Evolutionary conservation across 106 monocot species (phyloP).

Genomic region (Platanthera zijinensis): DNA sequence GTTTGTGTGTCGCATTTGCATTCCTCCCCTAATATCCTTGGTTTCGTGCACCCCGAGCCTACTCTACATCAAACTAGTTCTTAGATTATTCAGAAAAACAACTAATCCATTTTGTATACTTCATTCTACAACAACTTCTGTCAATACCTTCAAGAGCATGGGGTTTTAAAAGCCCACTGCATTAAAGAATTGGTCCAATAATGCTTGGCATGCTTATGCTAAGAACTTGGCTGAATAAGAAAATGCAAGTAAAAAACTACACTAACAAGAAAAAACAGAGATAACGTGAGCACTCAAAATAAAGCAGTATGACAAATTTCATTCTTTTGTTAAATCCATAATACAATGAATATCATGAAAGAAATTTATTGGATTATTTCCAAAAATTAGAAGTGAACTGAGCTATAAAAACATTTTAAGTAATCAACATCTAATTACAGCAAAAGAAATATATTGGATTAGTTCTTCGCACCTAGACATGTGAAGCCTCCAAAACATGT

Average conservation of each 20-base stretch:
- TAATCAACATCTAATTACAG: not conserved
- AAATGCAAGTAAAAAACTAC: no score
- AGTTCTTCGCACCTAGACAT: not conserved
- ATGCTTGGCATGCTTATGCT: not conserved
- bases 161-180: not conserved
- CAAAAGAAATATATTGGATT: not conserved
- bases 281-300: not conserved
- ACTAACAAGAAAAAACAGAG: not conserved
- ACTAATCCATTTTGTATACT: no score
- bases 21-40: no score
- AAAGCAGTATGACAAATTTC: not conserved
- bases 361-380: not conserved
- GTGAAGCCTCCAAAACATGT: not conserved
- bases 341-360: not conserved
- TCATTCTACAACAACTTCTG: no score
- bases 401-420: not conserved
- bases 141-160: no score
- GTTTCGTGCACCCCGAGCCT: no score
- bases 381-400: not conserved
- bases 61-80: no score
- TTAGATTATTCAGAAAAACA: no score
- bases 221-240: no score
- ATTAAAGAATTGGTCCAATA: not conserved
- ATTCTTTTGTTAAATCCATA: not conserved
- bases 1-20: no score